A percentile compares a stretch with the other conserved stretches of the same genome.
phyloP scores from a whole-genome alignment of 208 protist genomes.

The Angomonas deanei region DNA sequence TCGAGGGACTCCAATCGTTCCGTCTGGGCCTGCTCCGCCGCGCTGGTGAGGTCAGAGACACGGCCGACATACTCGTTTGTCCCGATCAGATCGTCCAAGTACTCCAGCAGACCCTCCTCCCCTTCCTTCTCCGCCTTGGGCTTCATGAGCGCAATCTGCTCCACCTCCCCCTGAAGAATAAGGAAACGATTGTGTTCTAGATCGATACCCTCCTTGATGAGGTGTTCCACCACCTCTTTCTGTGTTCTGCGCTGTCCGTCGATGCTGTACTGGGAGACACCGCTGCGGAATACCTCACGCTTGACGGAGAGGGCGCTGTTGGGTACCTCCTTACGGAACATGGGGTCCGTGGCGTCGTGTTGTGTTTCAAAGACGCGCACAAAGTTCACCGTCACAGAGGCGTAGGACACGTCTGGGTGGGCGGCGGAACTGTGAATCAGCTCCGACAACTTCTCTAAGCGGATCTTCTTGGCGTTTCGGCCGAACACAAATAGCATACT shows the following conservation, averaged over 20 bases:
- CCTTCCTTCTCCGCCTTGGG: conserved; percentile 96
- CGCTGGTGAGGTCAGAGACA: conserved; percentile 83
- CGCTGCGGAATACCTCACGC: conserved; percentile 88
- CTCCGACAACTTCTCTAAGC: conserved; percentile 95
- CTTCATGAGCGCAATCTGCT: conserved; percentile 99
- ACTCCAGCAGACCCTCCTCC: conserved; percentile 99
- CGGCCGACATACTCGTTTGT: conserved; percentile 87
- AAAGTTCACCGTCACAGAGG: conserved; percentile 97
- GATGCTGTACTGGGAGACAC: conserved; percentile 95
- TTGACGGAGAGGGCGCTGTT: conserved; percentile 92
- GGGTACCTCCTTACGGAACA: conserved; percentile 84
- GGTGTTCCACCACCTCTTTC: conserved; percentile 81
- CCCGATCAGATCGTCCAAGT: conserved; percentile 99
- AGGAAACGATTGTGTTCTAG: conserved; percentile 99
- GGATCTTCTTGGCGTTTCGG: conserved; percentile 96
- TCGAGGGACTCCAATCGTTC: conserved; percentile 90
- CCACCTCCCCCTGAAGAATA: conserved; percentile 99
- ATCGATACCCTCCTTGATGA: conserved; percentile 97
- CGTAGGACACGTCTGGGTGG: conserved; percentile 87
- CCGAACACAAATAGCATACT: conserved; percentile 99
- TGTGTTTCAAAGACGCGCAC: conserved; percentile 88
- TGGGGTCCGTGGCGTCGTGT: conserved; percentile 40
- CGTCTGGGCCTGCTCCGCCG: conserved; percentile 92
- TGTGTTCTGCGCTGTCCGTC: conserved; percentile 61
- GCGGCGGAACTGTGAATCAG: conserved; percentile 98